phyloP scores from a whole-genome alignment of 805 yeast genomes.

The Metschnikowia corniflorae region DNA sequence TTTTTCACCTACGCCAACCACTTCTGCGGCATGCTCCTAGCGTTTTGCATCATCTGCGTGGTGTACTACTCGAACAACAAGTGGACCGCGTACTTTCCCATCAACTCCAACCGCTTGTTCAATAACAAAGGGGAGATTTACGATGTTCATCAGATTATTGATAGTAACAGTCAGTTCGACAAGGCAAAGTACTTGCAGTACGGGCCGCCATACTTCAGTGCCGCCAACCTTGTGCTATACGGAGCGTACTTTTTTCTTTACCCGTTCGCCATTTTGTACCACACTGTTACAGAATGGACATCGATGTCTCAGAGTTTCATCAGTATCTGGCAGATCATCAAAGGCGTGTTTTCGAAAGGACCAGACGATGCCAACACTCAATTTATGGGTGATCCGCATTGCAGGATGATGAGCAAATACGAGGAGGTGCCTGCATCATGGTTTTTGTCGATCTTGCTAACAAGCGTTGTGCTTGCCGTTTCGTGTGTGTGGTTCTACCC shows the following conservation, averaged over 20 bases:
- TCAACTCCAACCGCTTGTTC: conserved; percentile 49
- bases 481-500: conserved; percentile 45
- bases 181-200: conserved; percentile 44
- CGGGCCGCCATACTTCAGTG: conserved; percentile 65
- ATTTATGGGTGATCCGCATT: conserved; percentile 47
- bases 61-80: conserved; percentile 46
- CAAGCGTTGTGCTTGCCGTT: conserved; percentile 43
- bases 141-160: conserved; percentile 45
- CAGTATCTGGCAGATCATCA: conserved; percentile 30
- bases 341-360: conserved; percentile 22
- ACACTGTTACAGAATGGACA: conserved; percentile 43
- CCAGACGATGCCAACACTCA: conserved; percentile 9
- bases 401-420: conserved; percentile 55
- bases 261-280: conserved; percentile 53
- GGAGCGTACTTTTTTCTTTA: conserved; percentile 55
- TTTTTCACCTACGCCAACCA: conserved; percentile 41
- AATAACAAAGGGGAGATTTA: conserved; percentile 49
- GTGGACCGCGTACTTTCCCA: conserved; percentile 50
- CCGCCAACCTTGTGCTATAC: conserved; percentile 56
- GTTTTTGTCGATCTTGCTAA: conserved; percentile 47
- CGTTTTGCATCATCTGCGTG: conserved; percentile 28
- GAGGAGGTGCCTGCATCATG: conserved; percentile 76
- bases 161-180: conserved; percentile 44
- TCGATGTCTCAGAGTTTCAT: conserved; percentile 38
- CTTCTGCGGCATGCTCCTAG: conserved; percentile 35